Percentiles rank a stretch among this genome's conserved stretches.
Evolutionary conservation across 2,329 filamentous ascomycete genomes (phyloP).

Genomic region (Nemania sp.): DNA sequence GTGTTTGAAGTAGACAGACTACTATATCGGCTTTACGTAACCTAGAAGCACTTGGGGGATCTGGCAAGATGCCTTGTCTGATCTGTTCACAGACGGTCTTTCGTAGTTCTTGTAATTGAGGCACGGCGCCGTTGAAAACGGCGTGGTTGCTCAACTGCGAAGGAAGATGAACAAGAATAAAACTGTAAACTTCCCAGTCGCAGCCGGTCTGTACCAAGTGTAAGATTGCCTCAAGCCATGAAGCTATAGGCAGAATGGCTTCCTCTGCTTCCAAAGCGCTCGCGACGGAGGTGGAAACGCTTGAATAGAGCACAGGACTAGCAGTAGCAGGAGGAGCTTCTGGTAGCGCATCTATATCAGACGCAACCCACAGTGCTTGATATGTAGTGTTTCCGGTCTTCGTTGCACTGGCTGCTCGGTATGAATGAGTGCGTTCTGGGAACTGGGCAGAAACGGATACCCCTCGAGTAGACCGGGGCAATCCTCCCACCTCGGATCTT

Average conservation of each 20-base stretch:
- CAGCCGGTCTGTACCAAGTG: slow-evolving; percentile 73
- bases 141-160: slow-evolving; percentile 89
- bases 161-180: slow-evolving; percentile 81
- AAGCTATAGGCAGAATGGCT: slow-evolving; percentile 61
- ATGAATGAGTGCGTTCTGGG: slow-evolving; percentile 48
- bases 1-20: slow-evolving; percentile 82
- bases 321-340: slow-evolving; percentile 50
- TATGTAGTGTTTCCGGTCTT: slow-evolving; percentile 44
- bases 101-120: slow-evolving; percentile 76
- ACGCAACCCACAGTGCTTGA: slow-evolving; percentile 62
- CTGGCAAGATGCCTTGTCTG: slow-evolving; percentile 74
- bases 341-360: slow-evolving; percentile 61
- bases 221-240: slow-evolving; percentile 79
- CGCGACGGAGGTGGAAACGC: slow-evolving; percentile 31
- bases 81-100: slow-evolving; percentile 82
- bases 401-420: slow-evolving; percentile 50
- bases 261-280: slow-evolving; percentile 32
- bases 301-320: slow-evolving; percentile 57
- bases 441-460: slow-evolving; percentile 54
- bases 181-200: slow-evolving; percentile 94
- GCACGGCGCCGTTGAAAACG: slow-evolving; percentile 74
- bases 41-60: slow-evolving; percentile 78
- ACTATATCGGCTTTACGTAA: slow-evolving; percentile 87
- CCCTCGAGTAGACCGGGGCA: slow-evolving; percentile 54
- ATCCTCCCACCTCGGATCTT: slow-evolving; percentile 49